Evolutionary conservation across 306 rosid species (phyloP).

Genomic region (Prunus fruticosa): DNA sequence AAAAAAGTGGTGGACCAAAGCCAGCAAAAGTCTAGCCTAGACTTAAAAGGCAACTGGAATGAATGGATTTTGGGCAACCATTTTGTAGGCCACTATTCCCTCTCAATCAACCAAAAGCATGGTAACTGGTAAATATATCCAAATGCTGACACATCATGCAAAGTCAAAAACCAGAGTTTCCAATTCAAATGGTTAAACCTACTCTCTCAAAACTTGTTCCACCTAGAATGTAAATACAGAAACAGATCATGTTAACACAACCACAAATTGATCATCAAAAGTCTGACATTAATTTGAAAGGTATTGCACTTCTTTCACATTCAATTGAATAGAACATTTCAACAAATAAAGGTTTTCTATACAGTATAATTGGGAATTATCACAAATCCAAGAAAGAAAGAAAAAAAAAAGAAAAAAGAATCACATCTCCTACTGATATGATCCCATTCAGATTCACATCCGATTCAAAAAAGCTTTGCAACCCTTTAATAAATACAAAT

Average conservation of each 20-base stretch:
- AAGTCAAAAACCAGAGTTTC: constrained; percentile 10
- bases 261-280: neutral
- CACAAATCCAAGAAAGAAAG: neutral
- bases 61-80: neutral
- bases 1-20: constrained; percentile 9
- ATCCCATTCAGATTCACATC: constrained; percentile 26
- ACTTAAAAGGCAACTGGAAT: neutral
- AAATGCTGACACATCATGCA: neutral
- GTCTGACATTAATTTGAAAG: neutral
- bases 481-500: constrained; percentile 22
- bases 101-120: neutral
- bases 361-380: constrained; percentile 17
- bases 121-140: neutral
- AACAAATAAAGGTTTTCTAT: constrained; percentile 2
- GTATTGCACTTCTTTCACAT: neutral
- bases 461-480: constrained; percentile 23
- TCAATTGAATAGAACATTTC: constrained; percentile 20
- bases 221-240: neutral
- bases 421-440: constrained; percentile 15
- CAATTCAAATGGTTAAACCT: neutral
- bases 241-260: neutral
- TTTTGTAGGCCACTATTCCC: neutral
- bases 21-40: constrained; percentile 17
- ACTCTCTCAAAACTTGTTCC: neutral
- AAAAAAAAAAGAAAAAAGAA: neutral